Conservation (phyloP, 441 rosid species). For the Gossypium lobatum region DNA sequence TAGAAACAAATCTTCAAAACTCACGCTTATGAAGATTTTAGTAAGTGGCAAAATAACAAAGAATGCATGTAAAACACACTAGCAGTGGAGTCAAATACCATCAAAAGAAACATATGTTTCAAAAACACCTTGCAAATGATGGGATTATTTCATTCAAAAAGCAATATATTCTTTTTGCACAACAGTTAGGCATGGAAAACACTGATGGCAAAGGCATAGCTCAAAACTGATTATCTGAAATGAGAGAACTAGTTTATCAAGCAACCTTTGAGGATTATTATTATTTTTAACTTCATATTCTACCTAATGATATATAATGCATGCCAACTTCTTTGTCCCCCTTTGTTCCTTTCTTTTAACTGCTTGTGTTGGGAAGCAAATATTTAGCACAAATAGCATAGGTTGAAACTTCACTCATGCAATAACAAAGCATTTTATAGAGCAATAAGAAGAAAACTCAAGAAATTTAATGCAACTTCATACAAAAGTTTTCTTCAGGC, state of each 20-base stretch:
- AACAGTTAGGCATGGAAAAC: neutral
- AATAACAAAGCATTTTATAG: neutral
- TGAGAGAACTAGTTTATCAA: neutral
- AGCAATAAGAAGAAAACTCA: neutral
- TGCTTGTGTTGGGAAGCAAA: neutral
- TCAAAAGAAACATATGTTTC: neutral
- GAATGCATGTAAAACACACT: neutral
- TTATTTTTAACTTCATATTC: neutral
- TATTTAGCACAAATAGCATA: neutral
- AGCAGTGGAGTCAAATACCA: neutral
- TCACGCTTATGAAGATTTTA: neutral
- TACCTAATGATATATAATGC: neutral
- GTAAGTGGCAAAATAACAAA: neutral
- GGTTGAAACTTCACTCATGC: neutral
- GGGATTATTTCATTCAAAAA: neutral
- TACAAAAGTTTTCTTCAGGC: neutral
- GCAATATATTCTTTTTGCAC: neutral
- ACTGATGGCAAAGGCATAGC: neutral
- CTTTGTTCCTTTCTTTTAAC: slow-evolving; percentile 3
- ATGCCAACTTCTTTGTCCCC: neutral
- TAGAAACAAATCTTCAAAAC: neutral
- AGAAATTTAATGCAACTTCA: neutral
- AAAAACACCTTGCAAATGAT: neutral
- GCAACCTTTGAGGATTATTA: neutral
- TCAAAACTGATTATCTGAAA: neutral